A percentile compares a stretch with the other conserved stretches of the same genome.
Evolutionary conservation across 2,329 filamentous ascomycete genomes (phyloP).

Genomic region (Ophiostoma novo-ulmi): DNA sequence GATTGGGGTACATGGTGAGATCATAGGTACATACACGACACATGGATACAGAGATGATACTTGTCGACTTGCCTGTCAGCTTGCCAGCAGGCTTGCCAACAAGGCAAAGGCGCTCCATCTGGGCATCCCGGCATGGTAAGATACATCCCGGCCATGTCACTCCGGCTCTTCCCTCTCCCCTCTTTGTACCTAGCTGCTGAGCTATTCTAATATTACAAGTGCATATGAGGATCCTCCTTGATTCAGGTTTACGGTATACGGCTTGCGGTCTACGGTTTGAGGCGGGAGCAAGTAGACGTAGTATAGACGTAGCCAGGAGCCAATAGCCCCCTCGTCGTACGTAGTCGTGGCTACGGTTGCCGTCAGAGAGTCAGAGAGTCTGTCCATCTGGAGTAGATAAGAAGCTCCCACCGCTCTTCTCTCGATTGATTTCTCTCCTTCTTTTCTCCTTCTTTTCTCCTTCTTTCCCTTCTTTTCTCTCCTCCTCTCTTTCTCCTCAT

Average conservation of each 20-base stretch:
- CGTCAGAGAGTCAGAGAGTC: not conserved
- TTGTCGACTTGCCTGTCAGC: too few relatives aligned
- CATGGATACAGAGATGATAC: too few relatives aligned
- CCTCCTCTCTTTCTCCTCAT: conserved; percentile 2
- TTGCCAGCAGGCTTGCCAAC: too few relatives aligned
- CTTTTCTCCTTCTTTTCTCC: not conserved
- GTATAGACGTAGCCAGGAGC: not conserved
- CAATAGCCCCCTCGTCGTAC: not conserved
- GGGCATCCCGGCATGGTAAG: too few relatives aligned
- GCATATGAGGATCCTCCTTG: not conserved
- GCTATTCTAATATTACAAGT: too few relatives aligned
- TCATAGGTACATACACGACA: not conserved
- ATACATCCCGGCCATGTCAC: not conserved
- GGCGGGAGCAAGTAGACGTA: not conserved
- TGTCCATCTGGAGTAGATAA: conserved; percentile 19
- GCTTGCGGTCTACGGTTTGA: not conserved
- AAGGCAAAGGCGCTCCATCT: too few relatives aligned
- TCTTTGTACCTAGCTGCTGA: too few relatives aligned
- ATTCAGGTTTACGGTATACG: not conserved
- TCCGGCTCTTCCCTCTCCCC: not conserved
- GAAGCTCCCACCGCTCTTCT: conserved; percentile 4
- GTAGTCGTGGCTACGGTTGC: not conserved
- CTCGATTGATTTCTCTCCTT: conserved; percentile 7
- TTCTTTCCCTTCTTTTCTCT: not conserved
- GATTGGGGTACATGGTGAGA: not conserved